These are phyloP conservation scores for Escallonia rubra DNA, from an alignment of 129 eudicot species.

Conservation along the genomic window DNA sequence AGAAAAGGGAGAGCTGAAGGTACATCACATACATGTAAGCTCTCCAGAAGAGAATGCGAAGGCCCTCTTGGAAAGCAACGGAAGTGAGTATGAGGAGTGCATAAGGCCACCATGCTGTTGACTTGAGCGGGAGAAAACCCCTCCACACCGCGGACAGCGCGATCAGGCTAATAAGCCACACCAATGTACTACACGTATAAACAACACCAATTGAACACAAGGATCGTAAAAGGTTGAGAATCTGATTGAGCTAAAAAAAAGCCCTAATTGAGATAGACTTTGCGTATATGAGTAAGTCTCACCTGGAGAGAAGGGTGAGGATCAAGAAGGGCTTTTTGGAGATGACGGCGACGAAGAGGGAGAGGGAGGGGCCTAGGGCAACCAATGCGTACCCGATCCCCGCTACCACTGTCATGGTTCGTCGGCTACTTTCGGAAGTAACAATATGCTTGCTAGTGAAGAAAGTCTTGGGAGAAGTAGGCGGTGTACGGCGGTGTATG, in stretches of 20 bases:
- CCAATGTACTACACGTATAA: constrained; percentile 54
- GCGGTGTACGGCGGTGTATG: no score
- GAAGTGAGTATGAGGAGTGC: constrained; percentile 66
- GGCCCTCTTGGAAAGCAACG: constrained; percentile 73
- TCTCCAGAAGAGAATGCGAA: constrained; percentile 79
- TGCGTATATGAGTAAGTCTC: background rate
- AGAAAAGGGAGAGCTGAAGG: background rate
- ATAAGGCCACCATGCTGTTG: constrained; percentile 75
- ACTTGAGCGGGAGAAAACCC: constrained; percentile 70
- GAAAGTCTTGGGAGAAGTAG: no score
- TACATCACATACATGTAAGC: constrained; percentile 56
- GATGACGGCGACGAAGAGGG: constrained; percentile 76
- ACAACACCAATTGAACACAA: background rate
- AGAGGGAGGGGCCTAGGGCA: constrained; percentile 82
- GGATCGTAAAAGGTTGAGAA: no score
- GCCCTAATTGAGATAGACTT: background rate
- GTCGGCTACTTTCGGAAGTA: no score
- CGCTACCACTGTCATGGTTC: constrained; percentile 72
- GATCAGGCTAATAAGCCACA: constrained; percentile 91
- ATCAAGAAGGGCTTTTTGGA: constrained; percentile 81
- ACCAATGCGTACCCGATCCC: constrained; percentile 85
- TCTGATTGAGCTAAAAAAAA: background rate
- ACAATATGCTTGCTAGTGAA: no score
- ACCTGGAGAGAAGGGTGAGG: constrained; percentile 98
- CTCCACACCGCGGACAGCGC: constrained; percentile 84